Conservation (phyloP, 306 rosid genomes). For the Cicer cuneatum region DNA sequence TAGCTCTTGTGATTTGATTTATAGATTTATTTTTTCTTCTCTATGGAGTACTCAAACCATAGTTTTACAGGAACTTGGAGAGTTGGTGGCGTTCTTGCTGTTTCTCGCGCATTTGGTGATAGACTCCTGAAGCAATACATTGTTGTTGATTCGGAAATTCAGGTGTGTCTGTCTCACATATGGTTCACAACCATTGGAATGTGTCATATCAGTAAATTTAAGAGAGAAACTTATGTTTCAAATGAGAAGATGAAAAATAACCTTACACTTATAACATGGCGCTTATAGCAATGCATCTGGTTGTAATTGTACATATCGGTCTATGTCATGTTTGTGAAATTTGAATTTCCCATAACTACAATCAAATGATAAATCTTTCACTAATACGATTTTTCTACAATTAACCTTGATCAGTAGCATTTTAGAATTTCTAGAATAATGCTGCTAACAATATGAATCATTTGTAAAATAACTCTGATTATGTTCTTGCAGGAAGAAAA, state of each 20-base stretch:
- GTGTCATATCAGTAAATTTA: no score
- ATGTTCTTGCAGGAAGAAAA: conserved; percentile 78
- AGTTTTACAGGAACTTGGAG: conserved; percentile 91
- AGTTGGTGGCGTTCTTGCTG: conserved; percentile 99
- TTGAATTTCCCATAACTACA: no score
- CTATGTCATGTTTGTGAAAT: no score
- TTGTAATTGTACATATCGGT: no score
- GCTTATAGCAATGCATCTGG: no score
- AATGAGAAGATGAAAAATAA: conserved; percentile 23
- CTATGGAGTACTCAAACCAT: conserved; percentile 25
- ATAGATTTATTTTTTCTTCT: background rate
- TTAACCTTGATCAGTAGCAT: no score
- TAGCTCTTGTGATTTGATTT: conserved; percentile 34
- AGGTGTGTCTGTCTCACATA: conserved; percentile 54
- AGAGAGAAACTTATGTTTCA: conserved; percentile 19
- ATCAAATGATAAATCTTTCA: no score
- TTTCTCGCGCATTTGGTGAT: conserved; percentile 98
- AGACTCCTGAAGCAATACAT: conserved; percentile 96
- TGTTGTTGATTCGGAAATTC: conserved; percentile 99
- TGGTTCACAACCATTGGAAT: background rate
- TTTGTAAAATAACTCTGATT: no score
- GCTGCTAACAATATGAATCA: no score
- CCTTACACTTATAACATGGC: background rate
- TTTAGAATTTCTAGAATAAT: no score
- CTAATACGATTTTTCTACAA: no score